Conservation (phyloP, 371 early-diverging fungal genomes). For the Mucor velutinosus region DNA sequence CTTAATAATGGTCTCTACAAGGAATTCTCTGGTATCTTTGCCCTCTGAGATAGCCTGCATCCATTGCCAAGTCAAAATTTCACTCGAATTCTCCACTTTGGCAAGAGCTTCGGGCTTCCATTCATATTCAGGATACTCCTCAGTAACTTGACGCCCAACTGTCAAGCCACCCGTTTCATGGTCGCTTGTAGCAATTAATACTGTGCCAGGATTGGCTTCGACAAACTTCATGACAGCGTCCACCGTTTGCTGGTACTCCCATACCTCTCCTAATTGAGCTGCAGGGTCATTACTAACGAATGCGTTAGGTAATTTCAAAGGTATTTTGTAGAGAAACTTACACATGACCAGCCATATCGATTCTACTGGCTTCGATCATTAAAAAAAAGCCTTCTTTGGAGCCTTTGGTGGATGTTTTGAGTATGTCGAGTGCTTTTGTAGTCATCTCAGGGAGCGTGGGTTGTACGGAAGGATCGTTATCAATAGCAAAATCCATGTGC, state of each 20-base stretch:
- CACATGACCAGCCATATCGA: slow-evolving; percentile 82
- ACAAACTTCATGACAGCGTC: slow-evolving; percentile 74
- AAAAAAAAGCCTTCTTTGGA: slow-evolving; percentile 78
- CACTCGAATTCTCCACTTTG: slow-evolving; percentile 69
- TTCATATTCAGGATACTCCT: slow-evolving; percentile 76
- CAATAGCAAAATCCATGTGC: slow-evolving; percentile 85
- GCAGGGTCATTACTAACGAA: slow-evolving; percentile 84
- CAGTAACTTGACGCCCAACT: slow-evolving; percentile 71
- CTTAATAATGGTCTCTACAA: slow-evolving; percentile 53
- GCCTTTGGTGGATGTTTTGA: slow-evolving; percentile 41
- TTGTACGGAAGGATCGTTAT: slow-evolving; percentile 63
- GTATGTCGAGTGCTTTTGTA: slow-evolving; percentile 62
- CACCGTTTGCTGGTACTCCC: slow-evolving; percentile 84
- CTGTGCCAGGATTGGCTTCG: slow-evolving; percentile 70
- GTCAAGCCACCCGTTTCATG: slow-evolving; percentile 96
- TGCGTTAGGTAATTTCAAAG: background rate
- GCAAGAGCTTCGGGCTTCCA: slow-evolving; percentile 82
- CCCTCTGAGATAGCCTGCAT: slow-evolving; percentile 28
- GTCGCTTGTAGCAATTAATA: slow-evolving; percentile 86
- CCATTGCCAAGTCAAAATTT: slow-evolving; percentile 42
- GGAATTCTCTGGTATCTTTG: slow-evolving; percentile 21
- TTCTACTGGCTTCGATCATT: slow-evolving; percentile 95
- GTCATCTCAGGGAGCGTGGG: slow-evolving; percentile 81
- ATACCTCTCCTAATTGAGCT: slow-evolving; percentile 85
- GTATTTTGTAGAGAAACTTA: slow-evolving; percentile 29